phyloP scores from a whole-genome alignment of 441 rosid species.

The Pelargonium fulgidum region DNA sequence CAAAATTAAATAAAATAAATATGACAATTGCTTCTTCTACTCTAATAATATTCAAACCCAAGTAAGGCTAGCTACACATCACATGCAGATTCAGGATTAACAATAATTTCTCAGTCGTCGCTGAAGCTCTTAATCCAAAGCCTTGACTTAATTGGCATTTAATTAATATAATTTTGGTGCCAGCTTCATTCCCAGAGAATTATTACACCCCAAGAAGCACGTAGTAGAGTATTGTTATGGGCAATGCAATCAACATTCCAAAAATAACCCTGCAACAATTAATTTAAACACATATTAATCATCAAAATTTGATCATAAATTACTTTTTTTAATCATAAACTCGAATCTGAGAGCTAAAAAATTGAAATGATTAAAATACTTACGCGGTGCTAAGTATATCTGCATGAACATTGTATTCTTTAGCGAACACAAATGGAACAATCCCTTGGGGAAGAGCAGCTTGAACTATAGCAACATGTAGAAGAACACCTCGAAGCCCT shows the following conservation, averaged over 20 bases:
- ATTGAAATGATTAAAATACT: too few relatives aligned
- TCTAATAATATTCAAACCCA: neutral
- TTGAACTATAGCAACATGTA: constrained; percentile 84
- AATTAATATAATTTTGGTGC: constrained; percentile 7
- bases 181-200: constrained; percentile 3
- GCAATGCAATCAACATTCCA: constrained; percentile 81
- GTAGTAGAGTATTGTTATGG: constrained; percentile 70
- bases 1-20: neutral
- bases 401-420: constrained; percentile 80
- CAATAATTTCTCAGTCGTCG: neutral
- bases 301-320: too few relatives aligned
- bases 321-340: too few relatives aligned
- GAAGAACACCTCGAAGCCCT: constrained; percentile 70
- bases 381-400: constrained; percentile 88
- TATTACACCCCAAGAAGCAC: constrained; percentile 61
- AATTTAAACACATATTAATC: neutral
- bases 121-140: neutral
- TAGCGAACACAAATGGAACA: constrained; percentile 81
- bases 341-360: too few relatives aligned
- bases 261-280: constrained; percentile 58
- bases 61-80: neutral
- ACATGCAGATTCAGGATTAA: neutral
- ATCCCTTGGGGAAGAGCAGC: constrained; percentile 95
- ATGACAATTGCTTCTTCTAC: neutral
- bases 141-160: constrained; percentile 13